phyloP scores from a whole-genome alignment of 257 asterid species.

The Paulownia fortunei region DNA sequence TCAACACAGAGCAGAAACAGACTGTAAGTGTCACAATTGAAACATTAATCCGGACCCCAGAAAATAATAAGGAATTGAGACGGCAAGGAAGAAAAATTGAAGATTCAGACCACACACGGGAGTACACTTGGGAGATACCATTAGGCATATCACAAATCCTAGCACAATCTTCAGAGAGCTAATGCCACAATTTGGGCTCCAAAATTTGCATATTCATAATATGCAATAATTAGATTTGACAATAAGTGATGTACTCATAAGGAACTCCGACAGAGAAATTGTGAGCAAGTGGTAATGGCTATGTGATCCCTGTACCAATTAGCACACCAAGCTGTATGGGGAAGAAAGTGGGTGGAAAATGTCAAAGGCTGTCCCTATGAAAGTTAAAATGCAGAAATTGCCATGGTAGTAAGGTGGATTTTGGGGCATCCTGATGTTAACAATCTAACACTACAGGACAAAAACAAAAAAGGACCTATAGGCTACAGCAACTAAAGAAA shows the following conservation, averaged over 20 bases:
- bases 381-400: not conserved
- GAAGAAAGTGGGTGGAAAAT: not conserved
- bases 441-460: too few species aligned
- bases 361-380: not conserved
- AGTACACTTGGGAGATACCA: not conserved
- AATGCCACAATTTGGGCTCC: not conserved
- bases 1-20: conserved; percentile 17
- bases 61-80: not conserved
- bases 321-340: not conserved
- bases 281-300: too few species aligned
- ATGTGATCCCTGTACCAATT: too few species aligned
- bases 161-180: not conserved
- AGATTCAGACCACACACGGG: not conserved
- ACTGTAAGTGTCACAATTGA: conserved; percentile 13
- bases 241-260: not conserved
- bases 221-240: not conserved
- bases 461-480: not conserved
- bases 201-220: not conserved
- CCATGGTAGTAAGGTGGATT: not conserved
- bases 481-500: not conserved
- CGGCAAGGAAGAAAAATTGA: not conserved
- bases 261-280: too few species aligned
- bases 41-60: not conserved
- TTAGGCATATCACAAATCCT: not conserved
- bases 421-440: not conserved